These are phyloP conservation scores for Corymbia citriodora DNA, from an alignment of 441 rosid genomes.

Conservation along the genomic window DNA sequence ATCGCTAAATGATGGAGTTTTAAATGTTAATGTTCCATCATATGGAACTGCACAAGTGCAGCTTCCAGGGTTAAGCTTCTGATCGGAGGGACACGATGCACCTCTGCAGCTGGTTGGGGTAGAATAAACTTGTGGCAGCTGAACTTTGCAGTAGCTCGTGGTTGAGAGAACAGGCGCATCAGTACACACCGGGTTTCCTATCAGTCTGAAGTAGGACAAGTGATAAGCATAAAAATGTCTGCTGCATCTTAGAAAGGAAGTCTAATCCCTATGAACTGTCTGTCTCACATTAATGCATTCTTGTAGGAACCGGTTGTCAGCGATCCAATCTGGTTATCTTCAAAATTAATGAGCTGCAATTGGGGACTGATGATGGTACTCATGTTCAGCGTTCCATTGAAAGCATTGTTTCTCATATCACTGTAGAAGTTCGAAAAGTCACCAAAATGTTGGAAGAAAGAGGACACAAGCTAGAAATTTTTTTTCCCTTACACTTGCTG, in stretches of 20 bases:
- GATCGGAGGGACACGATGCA: slow-evolving; percentile 54
- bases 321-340: slow-evolving; percentile 64
- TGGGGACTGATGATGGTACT: slow-evolving; percentile 48
- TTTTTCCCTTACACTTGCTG: slow-evolving; percentile 77
- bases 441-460: neutral
- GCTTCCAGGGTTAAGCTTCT: slow-evolving; percentile 80
- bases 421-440: slow-evolving; percentile 31
- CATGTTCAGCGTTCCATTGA: slow-evolving; percentile 61
- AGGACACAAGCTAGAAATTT: neutral
- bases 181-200: slow-evolving; percentile 81
- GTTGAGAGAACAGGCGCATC: slow-evolving; percentile 38
- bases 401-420: slow-evolving; percentile 59
- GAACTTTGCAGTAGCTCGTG: slow-evolving; percentile 60
- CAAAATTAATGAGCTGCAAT: slow-evolving; percentile 69
- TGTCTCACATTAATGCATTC: slow-evolving; percentile 50
- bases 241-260: neutral
- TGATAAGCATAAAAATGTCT: neutral
- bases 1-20: slow-evolving; percentile 75
- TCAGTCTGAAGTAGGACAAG: slow-evolving; percentile 38
- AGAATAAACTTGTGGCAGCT: slow-evolving; percentile 58
- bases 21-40: slow-evolving; percentile 74
- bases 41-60: slow-evolving; percentile 88
- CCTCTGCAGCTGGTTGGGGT: slow-evolving; percentile 78
- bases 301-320: slow-evolving; percentile 55
- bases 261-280: slow-evolving; percentile 1